Percentiles rank a stretch among this genome's conserved stretches.
Evolutionary conservation across 345 rosid genomes (phyloP).

Genomic region (Aegle marmelos): DNA sequence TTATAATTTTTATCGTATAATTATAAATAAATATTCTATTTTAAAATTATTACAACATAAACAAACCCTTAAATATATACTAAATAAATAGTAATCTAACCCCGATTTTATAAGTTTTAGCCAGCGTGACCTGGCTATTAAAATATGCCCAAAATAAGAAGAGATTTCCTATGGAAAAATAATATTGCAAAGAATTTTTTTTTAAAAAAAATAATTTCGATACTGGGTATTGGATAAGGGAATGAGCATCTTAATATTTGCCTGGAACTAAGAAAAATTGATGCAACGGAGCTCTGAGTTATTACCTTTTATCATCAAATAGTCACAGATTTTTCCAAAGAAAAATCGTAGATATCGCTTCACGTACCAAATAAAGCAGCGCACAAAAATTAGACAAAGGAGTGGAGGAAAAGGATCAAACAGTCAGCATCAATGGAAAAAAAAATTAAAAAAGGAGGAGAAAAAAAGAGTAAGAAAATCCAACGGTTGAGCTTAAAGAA

Average conservation of each 20-base stretch:
- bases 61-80: no score
- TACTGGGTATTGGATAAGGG: background rate
- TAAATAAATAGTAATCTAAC: no score
- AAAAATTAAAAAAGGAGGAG: background rate
- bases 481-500: constrained; percentile 20
- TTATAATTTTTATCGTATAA: no score
- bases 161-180: background rate
- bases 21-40: no score
- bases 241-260: background rate
- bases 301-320: no score
- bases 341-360: background rate
- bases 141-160: background rate
- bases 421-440: constrained; percentile 22
- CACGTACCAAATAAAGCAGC: constrained; percentile 2
- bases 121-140: background rate
- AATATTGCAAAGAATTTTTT: no score
- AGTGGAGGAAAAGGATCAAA: constrained; percentile 21
- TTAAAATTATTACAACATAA: no score
- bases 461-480: constrained; percentile 19
- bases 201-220: background rate
- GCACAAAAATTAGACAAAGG: constrained; percentile 1
- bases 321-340: no score
- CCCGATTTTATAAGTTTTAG: no score
- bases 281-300: no score
- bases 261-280: no score